Conservation (phyloP, 306 rosid genomes). For the Datisca glomerata region DNA sequence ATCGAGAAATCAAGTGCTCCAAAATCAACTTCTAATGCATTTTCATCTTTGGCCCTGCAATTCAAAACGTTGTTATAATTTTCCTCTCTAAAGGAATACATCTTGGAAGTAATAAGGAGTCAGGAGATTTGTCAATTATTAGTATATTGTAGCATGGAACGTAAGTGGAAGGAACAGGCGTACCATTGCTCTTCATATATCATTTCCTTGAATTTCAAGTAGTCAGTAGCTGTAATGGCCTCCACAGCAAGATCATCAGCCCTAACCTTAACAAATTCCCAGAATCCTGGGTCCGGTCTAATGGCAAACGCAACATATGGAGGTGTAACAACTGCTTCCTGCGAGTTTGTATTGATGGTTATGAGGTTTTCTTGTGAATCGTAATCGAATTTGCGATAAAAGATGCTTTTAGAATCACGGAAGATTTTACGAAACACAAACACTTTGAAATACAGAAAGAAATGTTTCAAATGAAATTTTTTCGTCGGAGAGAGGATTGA, state of each 20-base stretch:
- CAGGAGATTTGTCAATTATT: too few species aligned
- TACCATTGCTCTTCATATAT: constrained; percentile 57
- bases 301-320: constrained; percentile 72
- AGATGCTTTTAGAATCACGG: too few species aligned
- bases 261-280: constrained; percentile 65
- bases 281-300: constrained; percentile 73
- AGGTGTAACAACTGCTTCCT: constrained; percentile 83
- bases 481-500: neutral
- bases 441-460: neutral
- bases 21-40: constrained; percentile 77
- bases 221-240: constrained; percentile 42
- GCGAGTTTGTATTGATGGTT: constrained; percentile 8
- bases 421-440: too few species aligned
- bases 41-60: constrained; percentile 73
- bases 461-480: too few species aligned
- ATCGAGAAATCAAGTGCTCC: constrained; percentile 50
- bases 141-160: neutral
- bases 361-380: too few species aligned
- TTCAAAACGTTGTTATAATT: too few species aligned
- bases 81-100: too few species aligned
- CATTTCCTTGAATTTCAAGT: constrained; percentile 55
- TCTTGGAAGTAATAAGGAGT: too few species aligned
- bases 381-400: too few species aligned
- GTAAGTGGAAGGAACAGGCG: neutral
- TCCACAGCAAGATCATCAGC: constrained; percentile 58